Conservation (phyloP, 495 filamentous ascomycete species). For the Darksidea phi region DNA sequence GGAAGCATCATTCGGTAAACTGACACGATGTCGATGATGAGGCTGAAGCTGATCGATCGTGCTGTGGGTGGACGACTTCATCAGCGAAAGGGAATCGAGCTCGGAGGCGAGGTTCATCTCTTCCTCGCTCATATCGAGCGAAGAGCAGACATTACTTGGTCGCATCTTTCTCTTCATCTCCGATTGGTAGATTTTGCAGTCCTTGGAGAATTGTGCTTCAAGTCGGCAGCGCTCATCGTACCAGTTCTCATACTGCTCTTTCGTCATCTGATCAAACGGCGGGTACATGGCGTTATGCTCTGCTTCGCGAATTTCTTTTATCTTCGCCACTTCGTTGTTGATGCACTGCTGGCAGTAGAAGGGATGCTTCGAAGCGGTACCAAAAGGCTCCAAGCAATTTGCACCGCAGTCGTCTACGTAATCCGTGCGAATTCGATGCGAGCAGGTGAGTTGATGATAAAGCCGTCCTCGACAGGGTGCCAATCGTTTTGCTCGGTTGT, state of each 20-base stretch:
- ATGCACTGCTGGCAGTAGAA: slow-evolving; percentile 35
- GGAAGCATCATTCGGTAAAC: slow-evolving; percentile 17
- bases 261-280: slow-evolving; percentile 15
- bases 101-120: slow-evolving; percentile 18
- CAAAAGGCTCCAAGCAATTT: slow-evolving; percentile 25
- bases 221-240: slow-evolving; percentile 25
- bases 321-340: slow-evolving; percentile 1
- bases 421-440: slow-evolving; percentile 30
- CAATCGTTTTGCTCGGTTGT: slow-evolving; percentile 17
- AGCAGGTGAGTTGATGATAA: slow-evolving; percentile 30
- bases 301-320: slow-evolving; percentile 16
- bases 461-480: slow-evolving; percentile 21
- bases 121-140: slow-evolving; percentile 12
- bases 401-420: slow-evolving; percentile 29
- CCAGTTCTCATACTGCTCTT: slow-evolving; percentile 27
- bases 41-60: not conserved
- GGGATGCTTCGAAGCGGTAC: not conserved
- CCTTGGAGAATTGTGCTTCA: slow-evolving; percentile 2
- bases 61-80: slow-evolving; percentile 2
- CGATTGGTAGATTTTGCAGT: slow-evolving; percentile 15
- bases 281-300: slow-evolving; percentile 23
- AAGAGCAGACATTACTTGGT: slow-evolving; percentile 19
- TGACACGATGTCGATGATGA: not conserved
- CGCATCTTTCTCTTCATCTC: slow-evolving; percentile 13
- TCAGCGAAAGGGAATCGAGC: slow-evolving; percentile 21